phyloP scores from a whole-genome alignment of 257 asterid genomes.

The Euphrasia confusa region DNA sequence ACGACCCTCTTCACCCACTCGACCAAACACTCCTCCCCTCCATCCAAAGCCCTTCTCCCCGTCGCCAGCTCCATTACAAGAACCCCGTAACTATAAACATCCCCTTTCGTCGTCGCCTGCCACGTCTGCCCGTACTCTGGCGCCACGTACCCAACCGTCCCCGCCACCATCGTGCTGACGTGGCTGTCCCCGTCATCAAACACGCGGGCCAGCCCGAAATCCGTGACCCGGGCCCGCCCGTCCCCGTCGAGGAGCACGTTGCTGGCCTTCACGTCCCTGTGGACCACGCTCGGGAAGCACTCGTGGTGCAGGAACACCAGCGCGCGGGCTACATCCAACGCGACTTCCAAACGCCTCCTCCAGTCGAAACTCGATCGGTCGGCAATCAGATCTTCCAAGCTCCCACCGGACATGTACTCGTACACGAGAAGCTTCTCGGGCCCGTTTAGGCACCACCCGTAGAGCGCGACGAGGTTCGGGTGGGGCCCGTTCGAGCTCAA shows the following conservation, averaged over 20 bases:
- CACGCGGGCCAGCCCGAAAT: slow-evolving; percentile 85
- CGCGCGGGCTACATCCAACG: slow-evolving; percentile 76
- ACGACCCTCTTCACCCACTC: slow-evolving; percentile 87
- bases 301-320: slow-evolving; percentile 79
- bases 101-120: slow-evolving; percentile 96
- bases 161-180: slow-evolving; percentile 93
- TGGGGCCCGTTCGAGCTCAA: slow-evolving; percentile 90
- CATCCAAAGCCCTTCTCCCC: slow-evolving; percentile 79
- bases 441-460: slow-evolving; percentile 87
- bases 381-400: slow-evolving; percentile 50
- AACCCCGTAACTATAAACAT: slow-evolving; percentile 88
- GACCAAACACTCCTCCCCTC: slow-evolving; percentile 82
- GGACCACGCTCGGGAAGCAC: slow-evolving; percentile 77
- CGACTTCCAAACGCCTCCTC: slow-evolving; percentile 59
- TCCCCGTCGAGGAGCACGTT: slow-evolving; percentile 81
- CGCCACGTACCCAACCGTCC: slow-evolving; percentile 93
- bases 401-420: slow-evolving; percentile 97
- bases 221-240: slow-evolving; percentile 79
- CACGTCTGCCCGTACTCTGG: slow-evolving; percentile 92
- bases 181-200: slow-evolving; percentile 70
- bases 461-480: slow-evolving; percentile 80
- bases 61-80: slow-evolving; percentile 95
- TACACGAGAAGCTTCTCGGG: slow-evolving; percentile 80
- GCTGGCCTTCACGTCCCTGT: slow-evolving; percentile 88
- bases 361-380: slow-evolving; percentile 49